Evolutionary conservation across 305 asterid genomes (phyloP), one percentile per base, ranked within the genome.

Genomic region (Fraxinus velutina): DNA sequence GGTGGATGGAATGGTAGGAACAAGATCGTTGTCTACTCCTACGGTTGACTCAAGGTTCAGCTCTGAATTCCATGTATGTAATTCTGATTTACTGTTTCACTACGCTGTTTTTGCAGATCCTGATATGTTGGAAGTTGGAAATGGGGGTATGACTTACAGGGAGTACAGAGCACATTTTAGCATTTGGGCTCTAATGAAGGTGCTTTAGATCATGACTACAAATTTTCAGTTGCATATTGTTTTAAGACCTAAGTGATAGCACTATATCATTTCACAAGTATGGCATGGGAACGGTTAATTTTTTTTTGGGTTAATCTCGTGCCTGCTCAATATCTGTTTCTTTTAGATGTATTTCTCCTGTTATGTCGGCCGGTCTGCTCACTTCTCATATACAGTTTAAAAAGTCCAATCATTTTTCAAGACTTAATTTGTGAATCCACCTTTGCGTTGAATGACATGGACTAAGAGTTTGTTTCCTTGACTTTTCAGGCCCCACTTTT

Each of bases 141-240:
- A 96, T 76, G 98, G 98, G 57, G 99, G 99, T 83, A 96, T 96
- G 99, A 90, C 88, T 78, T 85, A 87, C 82, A 79, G 81, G 71
- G 99, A 96, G 85, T 96, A 96, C 87, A 90, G 90, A 80, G 90
- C 97, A 42, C 99, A 96, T 90, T 96, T 94, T 84, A 96, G 98
- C 89, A 92, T 96, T 80, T 95, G 99, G 99, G 96, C 97, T 82
- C 82, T 95, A 83, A 92, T 94, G 98, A 95, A 95, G 99, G 99
- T 94, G 73, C 78, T 75, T 13, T 66, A 76, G 75, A 71, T 74
- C 57, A 52, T 73, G 6, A 50, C 75, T 32, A 32, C 44, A 30
- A 71, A 71, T 15, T 71, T 12, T 15, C 75, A 71, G 9, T 71
- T 32, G 17, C 42, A 27, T 10, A 70, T 27, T 66, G 10, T 70